Base-by-base conservation (phyloP, 176 grass and related monocot genomes). In the Rhynchospora pubera region DNA sequence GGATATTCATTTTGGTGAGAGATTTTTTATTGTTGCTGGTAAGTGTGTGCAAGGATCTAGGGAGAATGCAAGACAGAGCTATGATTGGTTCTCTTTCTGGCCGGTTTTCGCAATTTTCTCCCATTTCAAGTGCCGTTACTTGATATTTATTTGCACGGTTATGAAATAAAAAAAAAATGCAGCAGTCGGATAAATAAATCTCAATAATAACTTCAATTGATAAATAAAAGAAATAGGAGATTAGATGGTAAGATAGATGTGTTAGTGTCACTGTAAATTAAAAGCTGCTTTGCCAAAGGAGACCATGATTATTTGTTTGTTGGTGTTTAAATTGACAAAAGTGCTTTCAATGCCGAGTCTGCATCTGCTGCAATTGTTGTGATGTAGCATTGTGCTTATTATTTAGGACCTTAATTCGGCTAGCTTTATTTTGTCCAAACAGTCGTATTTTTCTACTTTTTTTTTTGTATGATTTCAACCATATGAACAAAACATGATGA, bases 1-100 rank as follows among this genome's bases (percentile, higher is more conserved):
- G 88, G 57, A 89, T 96, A 71, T 91, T 96, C 83, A 79, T 82
- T 62, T 88, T 93, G 79, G 88, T 96, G 83, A 87, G 70, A 2
- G 88, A 96, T 24, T 93, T 96, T 78, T 85, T 93, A 4, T n/a
- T 79, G 7, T 83, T 87, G 9, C 67, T 96, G 74, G 93, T 89
- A 46, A 82, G 68, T 3, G 88, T 96, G 21, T 96, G 93, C 88
- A 78, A 85, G 76, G 93, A 93, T 70, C 85, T 96, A 16, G 85
- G 85, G 42, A 90, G 85, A 66, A 91, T 89, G 47, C 88, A 89
- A 13, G 88, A 93, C 75, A 84, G 88, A 81, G 84, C 86, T 24
- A 83, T 93, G 84, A 86, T 93, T 80, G 91, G 91, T 24, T 80
- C 77, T 80, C 56, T 39, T 16, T 93, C 93, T 2, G 90, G 88